phyloP scores from a whole-genome alignment of 1,284 basidiomycete species.

The Inonotus obliquus region DNA sequence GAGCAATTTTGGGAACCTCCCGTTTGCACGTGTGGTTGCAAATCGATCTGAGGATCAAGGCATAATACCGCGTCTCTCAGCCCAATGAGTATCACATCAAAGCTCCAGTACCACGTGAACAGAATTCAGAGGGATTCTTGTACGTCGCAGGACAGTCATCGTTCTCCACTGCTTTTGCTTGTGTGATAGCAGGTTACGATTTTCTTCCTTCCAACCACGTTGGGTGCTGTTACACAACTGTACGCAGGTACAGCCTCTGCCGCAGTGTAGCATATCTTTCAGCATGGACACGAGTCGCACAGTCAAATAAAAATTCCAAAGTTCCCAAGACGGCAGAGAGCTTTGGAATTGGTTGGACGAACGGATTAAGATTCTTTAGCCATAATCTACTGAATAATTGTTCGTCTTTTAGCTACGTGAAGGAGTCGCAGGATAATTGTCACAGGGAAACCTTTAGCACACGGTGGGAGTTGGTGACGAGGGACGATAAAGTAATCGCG shows the following conservation, averaged over 20 bases:
- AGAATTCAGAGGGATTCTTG: constrained; percentile 8
- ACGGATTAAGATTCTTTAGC: constrained; percentile 22
- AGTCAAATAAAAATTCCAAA: constrained; percentile 19
- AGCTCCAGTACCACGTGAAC: constrained; percentile 37
- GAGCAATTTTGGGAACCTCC: constrained; percentile 37
- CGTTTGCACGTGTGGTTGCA: constrained; percentile 27
- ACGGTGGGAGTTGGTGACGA: no score
- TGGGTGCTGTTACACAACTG: constrained; percentile 23
- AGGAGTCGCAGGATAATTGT: no score
- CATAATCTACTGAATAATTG: no score
- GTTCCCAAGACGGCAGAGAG: constrained; percentile 26
- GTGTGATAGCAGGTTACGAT: constrained; percentile 8
- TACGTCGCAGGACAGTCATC: neutral
- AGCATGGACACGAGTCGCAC: constrained; percentile 28
- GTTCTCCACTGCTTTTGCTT: neutral
- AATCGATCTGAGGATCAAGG: constrained; percentile 26
- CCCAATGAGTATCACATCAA: constrained; percentile 34
- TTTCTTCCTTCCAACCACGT: constrained; percentile 9
- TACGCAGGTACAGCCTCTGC: constrained; percentile 23
- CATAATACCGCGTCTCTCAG: constrained; percentile 27
- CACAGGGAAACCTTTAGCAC: no score
- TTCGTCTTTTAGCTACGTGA: no score
- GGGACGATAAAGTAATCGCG: no score
- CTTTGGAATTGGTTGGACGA: constrained; percentile 34
- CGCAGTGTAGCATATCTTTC: constrained; percentile 27